Evolutionary conservation across 2,329 filamentous ascomycete genomes (phyloP).

Genomic region (Colletotrichum lupini): DNA sequence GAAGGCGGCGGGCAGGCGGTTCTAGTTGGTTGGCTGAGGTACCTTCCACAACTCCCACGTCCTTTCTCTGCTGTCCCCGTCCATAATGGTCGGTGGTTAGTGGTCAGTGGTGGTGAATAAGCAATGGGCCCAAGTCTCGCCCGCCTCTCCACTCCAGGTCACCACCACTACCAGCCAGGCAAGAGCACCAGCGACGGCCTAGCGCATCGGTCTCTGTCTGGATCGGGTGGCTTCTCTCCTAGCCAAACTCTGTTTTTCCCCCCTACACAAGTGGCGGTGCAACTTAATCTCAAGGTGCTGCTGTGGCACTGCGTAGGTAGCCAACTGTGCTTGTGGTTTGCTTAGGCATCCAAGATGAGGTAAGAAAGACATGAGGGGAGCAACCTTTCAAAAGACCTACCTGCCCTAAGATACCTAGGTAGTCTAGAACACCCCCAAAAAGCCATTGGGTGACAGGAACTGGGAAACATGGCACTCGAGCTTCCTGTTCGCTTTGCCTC

Average conservation of each 20-base stretch:
- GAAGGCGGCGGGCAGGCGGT: constrained; percentile 11
- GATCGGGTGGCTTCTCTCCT: constrained; percentile 2
- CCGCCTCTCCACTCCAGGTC: constrained; percentile 15
- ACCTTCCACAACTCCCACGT: not conserved
- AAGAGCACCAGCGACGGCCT: constrained; percentile 1
- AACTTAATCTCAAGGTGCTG: not conserved
- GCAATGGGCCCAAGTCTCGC: not conserved
- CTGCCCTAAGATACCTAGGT: not conserved
- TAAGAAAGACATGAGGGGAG: not conserved
- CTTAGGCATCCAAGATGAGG: not conserved
- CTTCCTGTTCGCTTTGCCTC: not conserved
- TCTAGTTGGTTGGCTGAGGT: constrained; percentile 33
- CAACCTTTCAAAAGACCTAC: not conserved
- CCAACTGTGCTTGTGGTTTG: not conserved
- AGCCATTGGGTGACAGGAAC: not conserved
- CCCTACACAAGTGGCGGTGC: constrained; percentile 16
- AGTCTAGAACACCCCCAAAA: not conserved
- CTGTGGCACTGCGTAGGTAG: not conserved
- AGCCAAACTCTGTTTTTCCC: not conserved
- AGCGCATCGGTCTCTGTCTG: constrained; percentile 3
- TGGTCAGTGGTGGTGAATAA: not conserved
- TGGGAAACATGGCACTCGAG: not conserved
- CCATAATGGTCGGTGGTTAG: not conserved
- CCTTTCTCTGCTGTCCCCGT: not conserved
- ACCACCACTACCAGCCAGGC: not conserved